Base-by-base conservation (phyloP, 2,329 filamentous ascomycete species). In the Penicillium polonicum region DNA sequence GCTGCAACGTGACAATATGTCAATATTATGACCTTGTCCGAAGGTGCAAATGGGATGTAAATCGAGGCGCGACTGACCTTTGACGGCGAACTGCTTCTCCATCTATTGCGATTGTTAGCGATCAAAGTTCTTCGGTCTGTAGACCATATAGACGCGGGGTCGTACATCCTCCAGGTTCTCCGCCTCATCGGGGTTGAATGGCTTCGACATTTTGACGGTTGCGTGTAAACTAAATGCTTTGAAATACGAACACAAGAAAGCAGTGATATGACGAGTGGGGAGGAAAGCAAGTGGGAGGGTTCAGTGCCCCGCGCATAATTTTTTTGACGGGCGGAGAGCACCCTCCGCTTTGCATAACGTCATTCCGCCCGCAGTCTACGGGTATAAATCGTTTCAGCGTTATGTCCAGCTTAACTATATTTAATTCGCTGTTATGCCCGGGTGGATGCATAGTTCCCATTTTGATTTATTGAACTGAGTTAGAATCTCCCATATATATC, bases 81-180 rank as follows among this genome's bases (percentile, higher is more conserved):
- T 97, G 69, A 99, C 94, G 31, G 94, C 94, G 71, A 99, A 99
- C 77, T 97, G 94, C 83, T 97, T 96, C 84, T 99, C 94, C 74
- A 99, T 97, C 90, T 96, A 65, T 42, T 48, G 9, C 7, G 33
- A 54, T 55, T 31, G 61, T 72, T 53, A 76, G 72, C 60, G 42
- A 59, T 51, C 39, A 29, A n/a, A 38, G 23, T 25, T 38, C 15
- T 46, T 31, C 23, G n/a, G 36, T 45, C 10, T 36, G 33, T 29
- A n/a, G 27, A 25, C 12, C 6, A 23, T 10, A 12, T 38, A 36
- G 38, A 36, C 36, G 38, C 15, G 27, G 21, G 36, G 10, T 23
- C 88, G 65, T 76, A 86, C 85, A 77, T 88, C 86, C 75, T 88
- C 85, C 64, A 87, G 80, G 76, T 90, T 90, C 71, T 88, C 84